These are phyloP conservation scores for Lizonia empirigonia DNA, from an alignment of 2,329 filamentous ascomycete genomes.

Conservation along the genomic window DNA sequence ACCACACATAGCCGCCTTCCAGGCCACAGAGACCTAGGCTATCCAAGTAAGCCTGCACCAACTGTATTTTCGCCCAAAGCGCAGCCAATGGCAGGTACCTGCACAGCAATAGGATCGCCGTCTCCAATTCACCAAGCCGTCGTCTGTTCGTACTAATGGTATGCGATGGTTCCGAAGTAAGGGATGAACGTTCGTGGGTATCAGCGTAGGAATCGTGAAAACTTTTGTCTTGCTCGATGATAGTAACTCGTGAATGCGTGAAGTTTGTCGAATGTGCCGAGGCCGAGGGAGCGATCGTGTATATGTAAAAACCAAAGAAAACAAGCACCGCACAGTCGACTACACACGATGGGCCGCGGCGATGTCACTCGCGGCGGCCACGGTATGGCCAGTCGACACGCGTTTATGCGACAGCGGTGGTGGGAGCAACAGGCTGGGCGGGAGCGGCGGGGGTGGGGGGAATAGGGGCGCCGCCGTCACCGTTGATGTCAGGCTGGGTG, in stretches of 20 bases:
- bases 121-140: constrained; percentile 46
- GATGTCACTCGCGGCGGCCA: constrained; percentile 28
- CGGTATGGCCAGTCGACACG: constrained; percentile 1
- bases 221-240: constrained; percentile 43
- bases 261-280: constrained; percentile 45
- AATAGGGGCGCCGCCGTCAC: constrained; percentile 42
- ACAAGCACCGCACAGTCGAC: constrained; percentile 12
- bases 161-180: constrained; percentile 46
- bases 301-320: constrained; percentile 22
- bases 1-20: constrained; percentile 42
- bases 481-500: constrained; percentile 71
- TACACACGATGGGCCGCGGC: constrained; percentile 6
- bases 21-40: constrained; percentile 30
- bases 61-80: constrained; percentile 11
- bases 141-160: constrained; percentile 45
- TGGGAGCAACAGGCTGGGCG: constrained; percentile 50
- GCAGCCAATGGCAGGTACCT: constrained; percentile 18
- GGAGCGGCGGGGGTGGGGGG: constrained; percentile 30
- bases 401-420: constrained; percentile 48
- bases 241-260: constrained; percentile 45
- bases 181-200: constrained; percentile 52
- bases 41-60: constrained; percentile 32
- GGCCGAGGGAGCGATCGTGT: constrained; percentile 42
- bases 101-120: constrained; percentile 27
- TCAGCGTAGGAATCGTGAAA: constrained; percentile 52